Percentiles rank a stretch among this genome's conserved stretches.
Conservation (phyloP, 306 rosid genomes). For the Cicer pinnatifidum region DNA sequence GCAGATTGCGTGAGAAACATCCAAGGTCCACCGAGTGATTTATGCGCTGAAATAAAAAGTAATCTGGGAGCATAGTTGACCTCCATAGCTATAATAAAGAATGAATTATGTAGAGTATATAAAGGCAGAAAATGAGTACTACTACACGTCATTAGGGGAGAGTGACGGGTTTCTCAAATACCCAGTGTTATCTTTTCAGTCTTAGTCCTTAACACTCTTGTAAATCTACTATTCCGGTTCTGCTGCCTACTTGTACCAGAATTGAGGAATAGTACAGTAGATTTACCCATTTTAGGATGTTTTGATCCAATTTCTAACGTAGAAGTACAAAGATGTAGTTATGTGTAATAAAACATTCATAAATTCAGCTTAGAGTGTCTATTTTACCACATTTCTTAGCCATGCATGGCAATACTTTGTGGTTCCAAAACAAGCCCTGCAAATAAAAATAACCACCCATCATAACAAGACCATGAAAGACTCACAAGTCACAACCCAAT, state of each 20-base stretch:
- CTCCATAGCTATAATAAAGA: not conserved
- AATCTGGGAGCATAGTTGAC: constrained; percentile 9
- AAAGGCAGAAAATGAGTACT: not conserved
- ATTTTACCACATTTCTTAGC: constrained; percentile 61
- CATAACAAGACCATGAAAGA: constrained; percentile 27
- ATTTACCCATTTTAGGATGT: not conserved
- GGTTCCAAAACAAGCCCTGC: constrained; percentile 69
- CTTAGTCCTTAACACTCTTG: not conserved
- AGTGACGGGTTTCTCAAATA: not conserved
- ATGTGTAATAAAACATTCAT: constrained; percentile 36
- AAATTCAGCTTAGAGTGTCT: constrained; percentile 28
- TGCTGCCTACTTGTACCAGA: not conserved
- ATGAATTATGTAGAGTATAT: not conserved
- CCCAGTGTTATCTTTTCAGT: constrained; percentile 5
- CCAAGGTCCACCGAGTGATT: not conserved
- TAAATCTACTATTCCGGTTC: not conserved
- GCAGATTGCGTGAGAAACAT: constrained; percentile 16
- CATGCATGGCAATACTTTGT: constrained; percentile 69
- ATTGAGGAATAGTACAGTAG: not conserved
- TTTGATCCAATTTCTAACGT: not conserved
- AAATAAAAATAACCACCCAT: constrained; percentile 39
- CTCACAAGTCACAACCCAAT: constrained; percentile 41
- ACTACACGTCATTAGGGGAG: constrained; percentile 1
- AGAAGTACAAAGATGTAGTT: not conserved
- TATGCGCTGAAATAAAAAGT: constrained; percentile 11